These are phyloP conservation scores for Raphanus hybrid DNA, from an alignment of 441 rosid species.

Conservation along the genomic window DNA sequence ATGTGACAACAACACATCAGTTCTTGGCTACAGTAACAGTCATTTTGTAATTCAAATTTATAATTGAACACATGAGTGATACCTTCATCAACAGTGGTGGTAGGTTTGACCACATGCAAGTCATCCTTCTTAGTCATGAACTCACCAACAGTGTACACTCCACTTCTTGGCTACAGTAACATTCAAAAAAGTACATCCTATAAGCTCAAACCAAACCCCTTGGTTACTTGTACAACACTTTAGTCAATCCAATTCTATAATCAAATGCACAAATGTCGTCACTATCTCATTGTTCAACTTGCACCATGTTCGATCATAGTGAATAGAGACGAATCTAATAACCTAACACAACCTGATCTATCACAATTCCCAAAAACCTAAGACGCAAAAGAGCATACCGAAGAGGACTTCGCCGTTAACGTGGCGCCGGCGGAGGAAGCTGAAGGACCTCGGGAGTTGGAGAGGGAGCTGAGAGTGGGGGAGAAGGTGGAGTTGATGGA, in stretches of 20 bases:
- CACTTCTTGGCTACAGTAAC: slow-evolving; percentile 67
- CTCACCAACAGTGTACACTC: slow-evolving; percentile 32
- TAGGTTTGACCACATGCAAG: slow-evolving; percentile 76
- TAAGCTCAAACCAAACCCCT: background rate
- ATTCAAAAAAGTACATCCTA: slow-evolving; percentile 3
- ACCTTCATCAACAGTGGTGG: slow-evolving; percentile 92
- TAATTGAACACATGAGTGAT: background rate
- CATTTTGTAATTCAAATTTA: background rate
- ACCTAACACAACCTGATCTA: too few relatives aligned
- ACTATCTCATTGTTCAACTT: slow-evolving; percentile 9
- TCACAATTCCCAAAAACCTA: too few relatives aligned
- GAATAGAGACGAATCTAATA: too few relatives aligned
- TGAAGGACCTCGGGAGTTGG: slow-evolving; percentile 45
- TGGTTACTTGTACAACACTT: slow-evolving; percentile 20
- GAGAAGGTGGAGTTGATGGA: slow-evolving; percentile 34
- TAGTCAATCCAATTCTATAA: background rate
- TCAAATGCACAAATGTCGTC: background rate
- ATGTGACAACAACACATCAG: background rate
- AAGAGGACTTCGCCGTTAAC: slow-evolving; percentile 58
- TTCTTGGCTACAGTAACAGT: background rate
- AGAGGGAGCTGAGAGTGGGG: slow-evolving; percentile 35
- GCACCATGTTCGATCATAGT: slow-evolving; percentile 4
- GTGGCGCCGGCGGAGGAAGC: slow-evolving; percentile 47
- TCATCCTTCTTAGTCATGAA: slow-evolving; percentile 86
- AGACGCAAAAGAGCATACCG: slow-evolving; percentile 39